phyloP scores from a whole-genome alignment of 192 early-diverging fungal genomes.

The Coemansia sp. region DNA sequence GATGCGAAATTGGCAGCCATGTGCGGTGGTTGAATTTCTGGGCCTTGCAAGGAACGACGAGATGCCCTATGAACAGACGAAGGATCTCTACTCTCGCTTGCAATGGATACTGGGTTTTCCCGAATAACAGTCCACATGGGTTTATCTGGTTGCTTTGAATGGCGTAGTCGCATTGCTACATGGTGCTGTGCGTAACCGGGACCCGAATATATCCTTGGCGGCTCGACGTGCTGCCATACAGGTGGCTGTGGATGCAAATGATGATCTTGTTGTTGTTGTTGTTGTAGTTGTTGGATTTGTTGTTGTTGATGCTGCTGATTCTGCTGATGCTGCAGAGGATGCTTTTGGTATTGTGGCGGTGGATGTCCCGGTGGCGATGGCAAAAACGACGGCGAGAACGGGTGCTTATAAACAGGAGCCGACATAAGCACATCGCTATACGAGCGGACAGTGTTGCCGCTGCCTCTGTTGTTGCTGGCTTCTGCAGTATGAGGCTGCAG shows the following conservation, averaged over 20 bases:
- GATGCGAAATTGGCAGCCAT: not conserved
- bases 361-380: conserved; percentile 4
- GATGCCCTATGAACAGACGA: not conserved
- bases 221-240: conserved; percentile 45
- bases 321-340: conserved; percentile 1
- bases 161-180: conserved; percentile 4
- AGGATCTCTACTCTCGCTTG: not conserved
- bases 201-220: conserved; percentile 24
- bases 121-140: conserved; percentile 8
- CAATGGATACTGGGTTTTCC: conserved; percentile 15
- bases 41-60: not conserved
- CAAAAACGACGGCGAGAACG: conserved; percentile 1
- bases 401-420: not conserved
- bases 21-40: conserved; percentile 10
- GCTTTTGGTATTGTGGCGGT: not conserved
- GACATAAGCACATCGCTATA: not conserved
- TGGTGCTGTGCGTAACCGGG: not conserved
- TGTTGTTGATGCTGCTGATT: not conserved
- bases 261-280: conserved; percentile 3
- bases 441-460: not conserved
- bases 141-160: not conserved
- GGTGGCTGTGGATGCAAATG: conserved; percentile 14
- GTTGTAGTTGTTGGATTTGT: not conserved
- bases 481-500: not conserved
- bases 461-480: not conserved